Percentiles rank a stretch among this genome's conserved stretches.
These are phyloP conservation scores for Eucalyptus pauciflora DNA, from an alignment of 345 rosid species.

Conservation along the genomic window DNA sequence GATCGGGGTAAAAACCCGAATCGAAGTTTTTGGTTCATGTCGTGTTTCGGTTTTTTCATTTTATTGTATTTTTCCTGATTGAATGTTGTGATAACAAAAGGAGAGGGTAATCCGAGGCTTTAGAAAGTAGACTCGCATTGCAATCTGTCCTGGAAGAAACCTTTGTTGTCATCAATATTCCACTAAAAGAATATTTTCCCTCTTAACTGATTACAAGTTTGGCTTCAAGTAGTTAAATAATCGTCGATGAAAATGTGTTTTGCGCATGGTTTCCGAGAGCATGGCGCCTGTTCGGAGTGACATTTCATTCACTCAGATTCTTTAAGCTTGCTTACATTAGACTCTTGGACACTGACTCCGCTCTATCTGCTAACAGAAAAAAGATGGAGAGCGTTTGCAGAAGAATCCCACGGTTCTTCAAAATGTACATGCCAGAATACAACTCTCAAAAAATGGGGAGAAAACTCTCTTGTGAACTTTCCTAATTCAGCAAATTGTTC, in stretches of 20 bases:
- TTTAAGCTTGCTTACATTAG: not conserved
- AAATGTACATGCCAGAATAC: not conserved
- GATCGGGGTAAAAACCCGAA: not conserved
- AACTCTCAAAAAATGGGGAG: not conserved
- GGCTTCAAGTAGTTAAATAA: not conserved
- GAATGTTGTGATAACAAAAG: not conserved
- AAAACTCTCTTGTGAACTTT: not conserved
- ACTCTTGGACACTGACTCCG: not conserved
- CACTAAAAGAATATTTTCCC: not conserved
- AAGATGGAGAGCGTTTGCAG: not conserved
- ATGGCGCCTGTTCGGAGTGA: not conserved
- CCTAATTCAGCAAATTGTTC: not conserved
- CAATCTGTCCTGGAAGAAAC: not conserved
- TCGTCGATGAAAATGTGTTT: not conserved
- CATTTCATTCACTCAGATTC: not conserved
- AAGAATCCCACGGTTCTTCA: not conserved
- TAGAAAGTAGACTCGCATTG: not conserved
- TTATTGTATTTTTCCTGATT: not conserved
- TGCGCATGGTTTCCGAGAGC: not conserved
- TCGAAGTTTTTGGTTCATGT: not conserved
- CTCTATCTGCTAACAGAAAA: not conserved
- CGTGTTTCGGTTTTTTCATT: rapidly evolving
- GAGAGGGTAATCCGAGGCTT: not conserved
- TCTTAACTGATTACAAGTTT: not conserved
- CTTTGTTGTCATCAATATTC: not conserved